Conservation (phyloP, 2,329 filamentous ascomycete genomes). For the Dendryphion nanum region DNA sequence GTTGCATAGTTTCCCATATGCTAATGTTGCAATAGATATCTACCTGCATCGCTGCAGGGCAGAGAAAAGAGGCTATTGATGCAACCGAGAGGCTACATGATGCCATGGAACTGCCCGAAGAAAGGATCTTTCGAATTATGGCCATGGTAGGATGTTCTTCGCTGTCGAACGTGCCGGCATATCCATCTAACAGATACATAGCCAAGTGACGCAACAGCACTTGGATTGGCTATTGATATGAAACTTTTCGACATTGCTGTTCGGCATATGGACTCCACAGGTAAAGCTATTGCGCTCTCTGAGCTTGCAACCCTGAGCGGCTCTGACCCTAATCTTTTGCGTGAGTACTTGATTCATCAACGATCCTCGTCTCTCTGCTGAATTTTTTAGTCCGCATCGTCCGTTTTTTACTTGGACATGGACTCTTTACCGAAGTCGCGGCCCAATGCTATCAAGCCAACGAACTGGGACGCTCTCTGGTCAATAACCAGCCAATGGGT, state of each 20-base stretch:
- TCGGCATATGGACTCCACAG: conserved; percentile 1
- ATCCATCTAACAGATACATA: no score
- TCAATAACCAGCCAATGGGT: background rate
- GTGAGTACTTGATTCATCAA: background rate
- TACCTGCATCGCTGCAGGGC: no score
- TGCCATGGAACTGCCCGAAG: no score
- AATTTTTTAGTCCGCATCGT: background rate
- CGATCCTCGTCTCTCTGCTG: background rate
- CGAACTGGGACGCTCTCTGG: background rate
- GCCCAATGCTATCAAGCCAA: no score
- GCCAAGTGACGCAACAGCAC: conserved; percentile 7
- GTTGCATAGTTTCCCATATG: no score
- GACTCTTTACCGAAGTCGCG: background rate
- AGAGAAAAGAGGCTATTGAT: no score
- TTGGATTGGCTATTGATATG: conserved; percentile 14
- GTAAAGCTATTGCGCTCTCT: background rate
- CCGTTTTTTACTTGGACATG: background rate
- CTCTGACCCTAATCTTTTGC: background rate
- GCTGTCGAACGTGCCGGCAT: no score
- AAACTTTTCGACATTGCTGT: conserved; percentile 14
- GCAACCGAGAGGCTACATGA: no score
- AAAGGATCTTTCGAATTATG: no score
- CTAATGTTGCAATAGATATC: no score
- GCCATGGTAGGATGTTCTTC: no score
- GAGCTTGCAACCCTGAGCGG: background rate